Conservation (phyloP, 305 asterid genomes). For the Solanum chacoense region DNA sequence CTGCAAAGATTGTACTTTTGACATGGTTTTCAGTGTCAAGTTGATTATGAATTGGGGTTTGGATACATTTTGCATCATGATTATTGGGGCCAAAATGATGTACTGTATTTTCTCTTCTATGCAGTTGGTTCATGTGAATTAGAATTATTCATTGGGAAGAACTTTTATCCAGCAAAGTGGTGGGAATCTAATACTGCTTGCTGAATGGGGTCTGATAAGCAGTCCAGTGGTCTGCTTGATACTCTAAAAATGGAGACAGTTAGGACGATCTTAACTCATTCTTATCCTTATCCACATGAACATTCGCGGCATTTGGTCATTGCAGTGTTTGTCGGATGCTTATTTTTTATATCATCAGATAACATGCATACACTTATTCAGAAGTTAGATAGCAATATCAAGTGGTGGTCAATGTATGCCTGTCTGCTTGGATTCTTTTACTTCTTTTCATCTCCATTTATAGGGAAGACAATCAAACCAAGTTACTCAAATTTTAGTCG, state of each 20-base stretch:
- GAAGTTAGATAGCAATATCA: slow-evolving; percentile 91
- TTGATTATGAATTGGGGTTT: slow-evolving; percentile 8
- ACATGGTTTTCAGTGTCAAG: neutral
- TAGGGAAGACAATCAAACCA: slow-evolving; percentile 93
- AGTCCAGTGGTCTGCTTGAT: slow-evolving; percentile 58
- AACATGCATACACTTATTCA: slow-evolving; percentile 94
- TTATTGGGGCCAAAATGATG: slow-evolving; percentile 1
- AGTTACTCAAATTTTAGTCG: slow-evolving; percentile 96
- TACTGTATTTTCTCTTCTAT: slow-evolving; percentile 1
- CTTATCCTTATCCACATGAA: slow-evolving; percentile 93
- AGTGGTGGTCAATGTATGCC: slow-evolving; percentile 99
- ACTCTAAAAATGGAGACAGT: slow-evolving; percentile 82
- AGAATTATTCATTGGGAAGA: slow-evolving; percentile 7
- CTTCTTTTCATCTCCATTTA: slow-evolving; percentile 93
- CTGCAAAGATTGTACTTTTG: neutral
- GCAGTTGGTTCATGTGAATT: slow-evolving; percentile 23
- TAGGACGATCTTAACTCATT: slow-evolving; percentile 84
- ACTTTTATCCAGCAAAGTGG: slow-evolving; percentile 15
- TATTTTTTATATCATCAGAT: slow-evolving; percentile 93
- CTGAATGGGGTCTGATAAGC: slow-evolving; percentile 56
- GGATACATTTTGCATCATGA: slow-evolving; percentile 6
- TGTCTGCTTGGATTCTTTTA: slow-evolving; percentile 98
- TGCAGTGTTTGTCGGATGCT: slow-evolving; percentile 89
- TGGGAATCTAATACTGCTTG: slow-evolving; percentile 10
- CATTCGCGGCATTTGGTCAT: slow-evolving; percentile 93